Conservation (phyloP, 495 filamentous ascomycete genomes). For the Chaetomidium leptoderma region DNA sequence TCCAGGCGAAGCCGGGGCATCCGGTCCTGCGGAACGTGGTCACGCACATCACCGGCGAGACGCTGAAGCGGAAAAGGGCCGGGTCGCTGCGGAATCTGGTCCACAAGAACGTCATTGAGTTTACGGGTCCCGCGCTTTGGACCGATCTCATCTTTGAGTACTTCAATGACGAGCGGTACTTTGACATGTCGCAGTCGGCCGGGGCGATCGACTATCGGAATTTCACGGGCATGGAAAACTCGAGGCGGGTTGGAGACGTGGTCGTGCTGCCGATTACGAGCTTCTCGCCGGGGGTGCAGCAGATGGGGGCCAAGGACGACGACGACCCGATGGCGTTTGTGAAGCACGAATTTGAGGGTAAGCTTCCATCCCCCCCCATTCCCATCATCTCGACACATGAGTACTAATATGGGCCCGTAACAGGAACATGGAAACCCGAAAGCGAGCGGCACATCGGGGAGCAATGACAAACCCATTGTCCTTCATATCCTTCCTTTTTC, state of each 20-base stretch:
- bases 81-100: constrained; percentile 61
- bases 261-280: constrained; percentile 92
- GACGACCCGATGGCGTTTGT: constrained; percentile 98
- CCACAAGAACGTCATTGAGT: constrained; percentile 86
- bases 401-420: neutral
- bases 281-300: constrained; percentile 90
- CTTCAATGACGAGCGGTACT: constrained; percentile 88
- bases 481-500: neutral
- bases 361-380: neutral
- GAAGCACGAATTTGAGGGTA: constrained; percentile 95
- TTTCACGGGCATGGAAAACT: constrained; percentile 77
- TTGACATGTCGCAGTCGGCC: constrained; percentile 66
- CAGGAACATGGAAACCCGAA: constrained; percentile 79
- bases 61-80: constrained; percentile 67
- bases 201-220: constrained; percentile 79
- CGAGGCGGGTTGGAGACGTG: constrained; percentile 91
- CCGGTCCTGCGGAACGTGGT: constrained; percentile 87
- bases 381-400: too few species aligned
- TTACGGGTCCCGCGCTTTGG: constrained; percentile 93
- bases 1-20: constrained; percentile 91
- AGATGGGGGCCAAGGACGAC: constrained; percentile 86
- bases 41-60: constrained; percentile 74
- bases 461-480: neutral
- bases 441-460: constrained; percentile 57
- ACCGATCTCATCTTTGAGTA: constrained; percentile 89